Base-by-base conservation (phyloP, 345 rosid species). In the Syzygium oleosum region DNA sequence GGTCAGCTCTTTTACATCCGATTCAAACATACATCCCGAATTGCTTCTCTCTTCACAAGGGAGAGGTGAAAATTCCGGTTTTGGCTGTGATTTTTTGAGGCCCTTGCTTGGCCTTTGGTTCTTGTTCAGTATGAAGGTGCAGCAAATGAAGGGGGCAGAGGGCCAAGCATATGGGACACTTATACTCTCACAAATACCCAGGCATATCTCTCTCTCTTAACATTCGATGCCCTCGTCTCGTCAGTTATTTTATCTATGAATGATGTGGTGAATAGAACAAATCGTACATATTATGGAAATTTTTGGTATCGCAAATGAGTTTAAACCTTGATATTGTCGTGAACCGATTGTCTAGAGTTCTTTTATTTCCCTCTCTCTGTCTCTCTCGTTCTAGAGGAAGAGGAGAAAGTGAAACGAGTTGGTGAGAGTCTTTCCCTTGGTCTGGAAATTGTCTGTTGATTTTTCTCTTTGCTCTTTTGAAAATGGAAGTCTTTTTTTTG, bases 141-240 rank as follows among this genome's bases (percentile, higher is more conserved):
- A 27, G 52, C 90, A 13, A 22, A n/a, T 43, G 41, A 27, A 63
- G 90, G 88, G n/a, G 89, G 91, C 1, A 91, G 87, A 51, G 58
- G 85, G 12, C 89, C 89, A 19, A 88, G 91, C 53, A 88, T 91
- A 12, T 91, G 92, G 92, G 92, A 91, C 86, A 63, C 84, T 54
- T 88, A 86, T 5, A 41, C 85, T 59, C 83, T 46, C 27, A 29
- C 31, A 10, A 61, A 51, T 7, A 87, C 38, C 87, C 89, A 23
- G 90, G 90, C 86, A 52, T 15, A 12, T 68, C 43, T 65, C 41
- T 63, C 43, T 41, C 43, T 41, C 43, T 63, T 46, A 9, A 19
- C 46, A 9, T 34, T 34, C 80, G 80, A 34, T 34, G 9, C 13
- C 25, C 80, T 38, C 27, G 25, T 31, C 43, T 8, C 34, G 43